Percentiles rank a stretch among this genome's conserved stretches.
Conservation (phyloP, 768 basidiomycete species). For the Galerina marginata region DNA sequence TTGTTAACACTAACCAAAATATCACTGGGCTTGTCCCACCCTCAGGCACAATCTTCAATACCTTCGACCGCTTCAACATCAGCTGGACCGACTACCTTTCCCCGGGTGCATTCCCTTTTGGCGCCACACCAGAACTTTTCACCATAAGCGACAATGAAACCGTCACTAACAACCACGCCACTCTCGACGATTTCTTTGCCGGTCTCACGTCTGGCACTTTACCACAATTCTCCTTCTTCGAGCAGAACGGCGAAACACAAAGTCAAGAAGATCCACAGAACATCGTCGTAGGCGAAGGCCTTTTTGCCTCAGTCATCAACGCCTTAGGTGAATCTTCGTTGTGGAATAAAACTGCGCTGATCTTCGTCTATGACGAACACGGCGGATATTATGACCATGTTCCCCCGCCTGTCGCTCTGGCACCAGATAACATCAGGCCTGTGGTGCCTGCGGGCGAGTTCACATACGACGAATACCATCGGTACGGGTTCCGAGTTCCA, state of each 20-base stretch:
- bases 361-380: slow-evolving; percentile 2
- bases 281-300: slow-evolving; percentile 3
- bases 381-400: slow-evolving; percentile 7
- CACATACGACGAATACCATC: neutral
- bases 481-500: slow-evolving; percentile 1
- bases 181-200: slow-evolving; percentile 2
- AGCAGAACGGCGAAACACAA: slow-evolving; percentile 1
- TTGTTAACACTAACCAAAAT: slow-evolving; percentile 4
- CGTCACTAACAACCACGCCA: neutral
- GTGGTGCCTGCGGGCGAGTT: neutral
- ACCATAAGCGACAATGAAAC: slow-evolving; percentile 3
- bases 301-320: neutral
- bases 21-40: neutral
- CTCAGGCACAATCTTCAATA: neutral
- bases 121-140: slow-evolving; percentile 1
- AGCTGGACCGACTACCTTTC: slow-evolving; percentile 3
- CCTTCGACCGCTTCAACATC: neutral
- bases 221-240: slow-evolving; percentile 1
- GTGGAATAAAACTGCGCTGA: slow-evolving; percentile 1
- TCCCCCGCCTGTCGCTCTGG: neutral
- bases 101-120: neutral
- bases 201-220: neutral
- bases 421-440: neutral
- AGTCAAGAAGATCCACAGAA: slow-evolving; percentile 2
- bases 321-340: neutral